Evolutionary conservation across 2,329 filamentous ascomycete species (phyloP).

Genomic region (Lachnellula subtilissima): DNA sequence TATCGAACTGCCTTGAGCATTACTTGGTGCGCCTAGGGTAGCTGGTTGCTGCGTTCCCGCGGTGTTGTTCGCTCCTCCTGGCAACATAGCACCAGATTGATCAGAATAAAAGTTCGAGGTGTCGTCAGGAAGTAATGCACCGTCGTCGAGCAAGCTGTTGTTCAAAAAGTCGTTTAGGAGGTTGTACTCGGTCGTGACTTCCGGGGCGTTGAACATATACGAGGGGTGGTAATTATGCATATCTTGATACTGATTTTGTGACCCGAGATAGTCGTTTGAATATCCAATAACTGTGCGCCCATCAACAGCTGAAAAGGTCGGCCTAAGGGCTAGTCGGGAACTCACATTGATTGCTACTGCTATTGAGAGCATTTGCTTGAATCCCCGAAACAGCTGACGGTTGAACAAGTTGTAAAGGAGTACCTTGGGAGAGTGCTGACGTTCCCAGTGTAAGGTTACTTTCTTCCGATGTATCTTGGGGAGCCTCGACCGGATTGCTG

Average conservation of each 20-base stretch:
- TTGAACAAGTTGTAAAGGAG: constrained; percentile 65
- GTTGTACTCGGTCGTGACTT: constrained; percentile 96
- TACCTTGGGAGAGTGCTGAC: constrained; percentile 40
- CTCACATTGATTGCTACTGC: constrained; percentile 72
- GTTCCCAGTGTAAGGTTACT: constrained; percentile 35
- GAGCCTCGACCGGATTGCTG: constrained; percentile 52
- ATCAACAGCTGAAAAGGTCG: constrained; percentile 24
- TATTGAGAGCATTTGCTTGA: constrained; percentile 56
- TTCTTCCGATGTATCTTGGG: constrained; percentile 44
- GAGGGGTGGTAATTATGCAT: constrained; percentile 92
- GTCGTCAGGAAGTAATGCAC: constrained; percentile 65
- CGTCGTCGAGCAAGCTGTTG: constrained; percentile 83
- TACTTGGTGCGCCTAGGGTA: constrained; percentile 27
- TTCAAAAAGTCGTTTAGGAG: constrained; percentile 94
- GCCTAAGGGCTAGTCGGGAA: constrained; percentile 24
- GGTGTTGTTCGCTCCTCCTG: constrained; percentile 43
- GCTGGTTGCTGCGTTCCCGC: constrained; percentile 33
- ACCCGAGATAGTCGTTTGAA: constrained; percentile 70
- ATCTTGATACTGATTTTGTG: constrained; percentile 81
- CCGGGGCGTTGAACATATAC: constrained; percentile 91
- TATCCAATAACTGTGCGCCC: constrained; percentile 64
- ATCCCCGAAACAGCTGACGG: constrained; percentile 63
- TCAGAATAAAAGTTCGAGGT: constrained; percentile 57
- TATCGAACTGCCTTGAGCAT: constrained; percentile 48
- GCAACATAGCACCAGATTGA: constrained; percentile 43